Base-by-base conservation (phyloP, 352 stramenopile genomes). In the Pythium myriotylum region DNA sequence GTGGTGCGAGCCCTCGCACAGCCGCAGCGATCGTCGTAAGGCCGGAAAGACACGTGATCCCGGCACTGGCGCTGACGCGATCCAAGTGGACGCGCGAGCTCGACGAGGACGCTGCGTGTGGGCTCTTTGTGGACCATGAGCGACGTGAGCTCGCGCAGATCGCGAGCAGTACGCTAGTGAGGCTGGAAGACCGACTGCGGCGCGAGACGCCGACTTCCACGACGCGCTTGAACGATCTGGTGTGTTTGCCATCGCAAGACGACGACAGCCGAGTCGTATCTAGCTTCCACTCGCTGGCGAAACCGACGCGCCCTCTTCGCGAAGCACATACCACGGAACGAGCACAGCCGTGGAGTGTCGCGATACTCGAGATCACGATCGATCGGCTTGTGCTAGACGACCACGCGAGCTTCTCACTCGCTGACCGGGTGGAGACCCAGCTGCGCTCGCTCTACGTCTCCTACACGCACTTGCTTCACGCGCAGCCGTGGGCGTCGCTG, bases 371-470 rank as follows among this genome's bases (percentile, higher is more conserved):
- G 54, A 63, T 93, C 45, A 70, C 59, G 12, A 62, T 93, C 9
- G 72, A 84, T 39, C 67, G 65, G 2, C 57, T 95, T 45, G 74
- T 88, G 24, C 70, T 96, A 16, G 81, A 95, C 33, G 89, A 97
- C 51, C 83, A 97, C 58, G 70, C 54, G 3, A 62, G 67, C 5
- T 95, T 96, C 54, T 60, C 72, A 22, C 60, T 91, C 1, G 73
- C 76, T 23, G 89, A 96, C 35, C 73, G 83, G 42, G 48, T 94
- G n/a, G 61, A 72, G 20, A 73, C 79, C 13, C 77, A 92, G 59
- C 45, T 96, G 8, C 76, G 78, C 8, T 72, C 74, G 23, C 62
- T 91, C 6, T 83, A 84, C 32, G 57, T 62, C 2, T 73, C 77
- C 1, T 95, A 95, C 54, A 68, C 59, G 23, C 61, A 74, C 24